Evolutionary conservation across 2,329 filamentous ascomycete genomes (phyloP).

Genomic region (Clathrospora elynae): DNA sequence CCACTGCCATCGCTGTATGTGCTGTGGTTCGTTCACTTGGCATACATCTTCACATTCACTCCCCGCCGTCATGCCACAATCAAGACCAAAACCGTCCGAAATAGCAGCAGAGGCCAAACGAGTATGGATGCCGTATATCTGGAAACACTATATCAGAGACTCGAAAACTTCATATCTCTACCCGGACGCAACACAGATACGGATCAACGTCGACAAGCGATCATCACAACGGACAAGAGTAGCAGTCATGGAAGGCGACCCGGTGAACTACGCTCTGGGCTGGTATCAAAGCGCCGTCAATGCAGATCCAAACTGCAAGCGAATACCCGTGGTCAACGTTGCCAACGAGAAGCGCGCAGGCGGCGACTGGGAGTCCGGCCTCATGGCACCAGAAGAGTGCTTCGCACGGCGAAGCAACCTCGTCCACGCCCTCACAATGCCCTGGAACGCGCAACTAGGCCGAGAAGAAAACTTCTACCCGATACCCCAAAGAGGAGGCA

Average conservation of each 20-base stretch:
- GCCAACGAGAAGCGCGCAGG: slow-evolving; percentile 78
- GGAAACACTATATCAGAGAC: slow-evolving; percentile 58
- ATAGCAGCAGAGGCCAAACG: slow-evolving; percentile 75
- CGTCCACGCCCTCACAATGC: slow-evolving; percentile 68
- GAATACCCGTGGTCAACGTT: slow-evolving; percentile 70
- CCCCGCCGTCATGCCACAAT: slow-evolving; percentile 57
- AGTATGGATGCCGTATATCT: slow-evolving; percentile 69
- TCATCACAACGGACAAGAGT: slow-evolving; percentile 48
- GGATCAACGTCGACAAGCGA: slow-evolving; percentile 56
- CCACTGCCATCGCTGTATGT: slow-evolving; percentile 11
- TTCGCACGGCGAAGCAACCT: slow-evolving; percentile 76
- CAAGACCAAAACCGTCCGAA: slow-evolving; percentile 68
- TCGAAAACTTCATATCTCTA: slow-evolving; percentile 66
- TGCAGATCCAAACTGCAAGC: slow-evolving; percentile 36
- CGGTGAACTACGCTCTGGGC: slow-evolving; percentile 60
- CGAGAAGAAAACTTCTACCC: slow-evolving; percentile 65
- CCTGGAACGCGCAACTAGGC: slow-evolving; percentile 51
- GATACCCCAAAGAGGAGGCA: slow-evolving; percentile 70
- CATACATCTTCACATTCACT: slow-evolving; percentile 8
- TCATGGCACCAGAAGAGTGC: slow-evolving; percentile 71
- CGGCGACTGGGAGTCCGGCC: slow-evolving; percentile 76
- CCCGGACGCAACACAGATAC: slow-evolving; percentile 45
- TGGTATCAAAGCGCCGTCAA: slow-evolving; percentile 56
- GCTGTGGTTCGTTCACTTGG: slow-evolving; percentile 5
- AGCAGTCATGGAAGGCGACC: slow-evolving; percentile 54